A percentile compares a stretch with the other conserved stretches of the same genome.
These are phyloP conservation scores for Cicer yamashitae DNA, from an alignment of 306 rosid species.

Conservation along the genomic window DNA sequence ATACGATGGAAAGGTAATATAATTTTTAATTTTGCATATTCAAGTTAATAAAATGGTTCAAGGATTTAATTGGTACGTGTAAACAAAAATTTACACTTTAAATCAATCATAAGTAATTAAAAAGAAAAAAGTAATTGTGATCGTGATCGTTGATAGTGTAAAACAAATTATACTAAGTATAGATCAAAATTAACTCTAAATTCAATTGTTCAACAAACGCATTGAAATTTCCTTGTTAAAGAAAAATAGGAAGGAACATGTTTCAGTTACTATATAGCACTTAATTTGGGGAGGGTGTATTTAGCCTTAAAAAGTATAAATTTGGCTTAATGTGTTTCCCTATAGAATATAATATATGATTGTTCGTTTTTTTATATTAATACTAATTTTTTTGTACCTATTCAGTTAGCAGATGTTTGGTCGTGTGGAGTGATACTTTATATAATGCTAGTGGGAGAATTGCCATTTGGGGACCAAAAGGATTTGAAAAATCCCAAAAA, in stretches of 20 bases:
- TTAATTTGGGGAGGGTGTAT: not conserved
- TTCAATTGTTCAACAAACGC: not conserved
- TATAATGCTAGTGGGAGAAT: constrained; percentile 67
- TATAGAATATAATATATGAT: not conserved
- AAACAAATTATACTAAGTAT: too few species aligned
- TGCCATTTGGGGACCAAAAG: constrained; percentile 67
- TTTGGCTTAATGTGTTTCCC: not conserved
- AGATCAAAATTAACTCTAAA: too few species aligned
- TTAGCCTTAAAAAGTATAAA: not conserved
- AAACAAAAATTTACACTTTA: too few species aligned
- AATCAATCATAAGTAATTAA: too few species aligned
- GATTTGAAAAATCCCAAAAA: constrained; percentile 63
- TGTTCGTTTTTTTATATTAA: not conserved
- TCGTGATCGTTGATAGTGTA: too few species aligned
- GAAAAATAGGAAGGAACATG: not conserved
- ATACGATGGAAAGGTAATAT: constrained; percentile 75
- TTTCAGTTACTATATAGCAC: not conserved
- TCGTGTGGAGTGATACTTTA: constrained; percentile 78
- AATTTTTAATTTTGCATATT: not conserved
- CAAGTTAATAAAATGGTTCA: constrained; percentile 11
- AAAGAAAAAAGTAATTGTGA: too few species aligned
- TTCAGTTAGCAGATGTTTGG: constrained; percentile 76
- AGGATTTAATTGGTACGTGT: not conserved
- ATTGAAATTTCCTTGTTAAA: not conserved
- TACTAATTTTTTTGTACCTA: not conserved